Evolutionary conservation across 2,329 filamentous ascomycete genomes (phyloP).

Genomic region (Furcasterigmium sp.): DNA sequence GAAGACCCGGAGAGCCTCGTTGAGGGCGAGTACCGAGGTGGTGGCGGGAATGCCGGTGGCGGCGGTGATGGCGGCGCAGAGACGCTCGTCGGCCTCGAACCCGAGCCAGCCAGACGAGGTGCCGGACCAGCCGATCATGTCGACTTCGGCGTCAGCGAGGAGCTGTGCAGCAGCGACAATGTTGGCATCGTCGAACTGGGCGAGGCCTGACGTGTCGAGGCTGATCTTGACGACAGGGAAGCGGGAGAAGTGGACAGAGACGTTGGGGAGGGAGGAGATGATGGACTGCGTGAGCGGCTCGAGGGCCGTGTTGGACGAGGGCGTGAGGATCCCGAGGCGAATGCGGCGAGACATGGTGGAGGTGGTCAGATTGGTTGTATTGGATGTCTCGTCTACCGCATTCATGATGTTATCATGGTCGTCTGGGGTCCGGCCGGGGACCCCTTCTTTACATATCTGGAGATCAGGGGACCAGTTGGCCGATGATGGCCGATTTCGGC

Average conservation of each 20-base stretch:
- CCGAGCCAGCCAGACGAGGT: constrained; percentile 31
- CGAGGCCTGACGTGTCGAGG: background rate
- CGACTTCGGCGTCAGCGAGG: constrained; percentile 28
- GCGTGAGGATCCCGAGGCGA: too few relatives aligned
- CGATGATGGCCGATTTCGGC: too few relatives aligned
- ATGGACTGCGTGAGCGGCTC: too few relatives aligned
- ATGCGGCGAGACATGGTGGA: too few relatives aligned
- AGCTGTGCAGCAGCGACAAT: constrained; percentile 26
- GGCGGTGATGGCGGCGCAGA: constrained; percentile 30
- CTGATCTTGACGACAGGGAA: background rate
- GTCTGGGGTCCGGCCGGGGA: too few relatives aligned
- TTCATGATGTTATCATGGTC: too few relatives aligned
- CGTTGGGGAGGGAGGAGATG: background rate
- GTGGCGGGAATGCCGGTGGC: constrained; percentile 30
- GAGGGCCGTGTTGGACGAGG: too few relatives aligned
- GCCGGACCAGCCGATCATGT: constrained; percentile 31
- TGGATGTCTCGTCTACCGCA: too few relatives aligned
- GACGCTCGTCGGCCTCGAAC: constrained; percentile 30
- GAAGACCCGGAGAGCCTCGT: constrained; percentile 24
- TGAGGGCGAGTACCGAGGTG: constrained; percentile 34
- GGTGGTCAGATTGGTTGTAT: too few relatives aligned
- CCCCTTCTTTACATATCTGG: too few relatives aligned
- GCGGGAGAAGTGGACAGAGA: background rate
- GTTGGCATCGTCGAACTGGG: constrained; percentile 1
- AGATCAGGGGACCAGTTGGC: too few relatives aligned